A percentile compares a stretch with the other conserved stretches of the same genome.
Conservation (phyloP, 2,329 filamentous ascomycete species). For the Cucurbitaria berberidis region DNA sequence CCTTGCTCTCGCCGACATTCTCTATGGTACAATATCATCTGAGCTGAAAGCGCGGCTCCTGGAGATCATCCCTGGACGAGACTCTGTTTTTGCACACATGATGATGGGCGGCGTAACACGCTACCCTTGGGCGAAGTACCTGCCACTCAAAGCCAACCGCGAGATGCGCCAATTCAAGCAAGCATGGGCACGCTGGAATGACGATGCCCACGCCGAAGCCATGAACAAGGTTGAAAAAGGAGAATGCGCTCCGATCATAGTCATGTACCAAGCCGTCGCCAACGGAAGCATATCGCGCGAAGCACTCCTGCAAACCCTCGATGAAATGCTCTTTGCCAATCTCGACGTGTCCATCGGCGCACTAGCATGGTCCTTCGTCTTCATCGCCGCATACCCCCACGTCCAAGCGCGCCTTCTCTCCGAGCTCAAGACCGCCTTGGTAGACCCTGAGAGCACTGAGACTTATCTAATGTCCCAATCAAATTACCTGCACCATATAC, state of each 20-base stretch:
- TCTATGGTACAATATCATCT: conserved; percentile 46
- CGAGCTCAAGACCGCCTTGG: conserved; percentile 15
- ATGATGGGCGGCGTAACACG: conserved; percentile 48
- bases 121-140: conserved; percentile 28
- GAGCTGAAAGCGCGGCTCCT: conserved; percentile 32
- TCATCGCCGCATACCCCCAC: conserved; percentile 46
- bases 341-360: conserved; percentile 54
- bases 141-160: conserved; percentile 36
- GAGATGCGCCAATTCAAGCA: conserved; percentile 21
- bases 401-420: conserved; percentile 36
- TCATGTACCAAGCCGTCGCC: conserved; percentile 14
- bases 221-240: not conserved
- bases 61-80: conserved; percentile 31
- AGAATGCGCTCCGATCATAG: conserved; percentile 10
- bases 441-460: not conserved
- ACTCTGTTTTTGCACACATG: conserved; percentile 43
- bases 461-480: not conserved
- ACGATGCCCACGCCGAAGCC: conserved; percentile 15
- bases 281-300: conserved; percentile 11
- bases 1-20: conserved; percentile 46
- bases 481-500: conserved; percentile 12
- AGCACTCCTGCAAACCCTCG: conserved; percentile 51
- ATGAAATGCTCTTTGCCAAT: conserved; percentile 56
- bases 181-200: conserved; percentile 42
- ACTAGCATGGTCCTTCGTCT: conserved; percentile 52